phyloP scores from a whole-genome alignment of 495 filamentous ascomycete species.

The Daldinia caldariorum region DNA sequence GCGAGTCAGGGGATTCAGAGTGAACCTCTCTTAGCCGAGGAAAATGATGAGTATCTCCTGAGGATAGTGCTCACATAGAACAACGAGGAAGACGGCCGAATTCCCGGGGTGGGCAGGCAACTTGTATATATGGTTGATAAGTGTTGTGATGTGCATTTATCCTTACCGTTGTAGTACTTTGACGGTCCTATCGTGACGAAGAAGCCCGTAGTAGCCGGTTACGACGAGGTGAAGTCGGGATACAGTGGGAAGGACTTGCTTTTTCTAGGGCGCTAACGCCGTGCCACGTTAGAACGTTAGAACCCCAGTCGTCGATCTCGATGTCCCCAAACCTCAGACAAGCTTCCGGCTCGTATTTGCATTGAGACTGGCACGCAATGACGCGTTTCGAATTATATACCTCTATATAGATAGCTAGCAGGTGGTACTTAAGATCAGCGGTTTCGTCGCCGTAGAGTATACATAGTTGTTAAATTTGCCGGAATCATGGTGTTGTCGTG shows the following conservation, averaged over 20 bases:
- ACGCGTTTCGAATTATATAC: constrained; percentile 42
- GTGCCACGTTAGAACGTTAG: constrained; percentile 36
- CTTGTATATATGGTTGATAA: constrained; percentile 4
- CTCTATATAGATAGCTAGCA: background rate
- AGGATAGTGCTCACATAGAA: background rate
- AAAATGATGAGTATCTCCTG: constrained; percentile 5
- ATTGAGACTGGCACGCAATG: constrained; percentile 37
- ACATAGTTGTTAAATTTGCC: constrained; percentile 18
- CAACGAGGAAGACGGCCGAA: constrained; percentile 7
- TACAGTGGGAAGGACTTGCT: constrained; percentile 34
- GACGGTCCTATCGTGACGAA: constrained; percentile 13
- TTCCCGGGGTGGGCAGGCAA: background rate
- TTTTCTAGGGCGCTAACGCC: constrained; percentile 37
- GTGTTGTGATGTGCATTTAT: constrained; percentile 8
- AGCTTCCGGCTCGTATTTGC: constrained; percentile 43
- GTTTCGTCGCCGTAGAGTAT: constrained; percentile 11
- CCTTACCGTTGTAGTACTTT: background rate
- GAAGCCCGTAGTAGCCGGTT: constrained; percentile 4
- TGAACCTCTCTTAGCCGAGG: constrained; percentile 4
- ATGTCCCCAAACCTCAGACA: constrained; percentile 34
- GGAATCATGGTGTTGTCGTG: constrained; percentile 6
- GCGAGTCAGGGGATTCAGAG: constrained; percentile 3
- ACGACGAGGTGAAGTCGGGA: constrained; percentile 36
- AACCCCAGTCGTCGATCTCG: constrained; percentile 42
- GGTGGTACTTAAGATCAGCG: constrained; percentile 37